These are phyloP conservation scores for Pseudodiploospora longispora DNA, from an alignment of 2,329 filamentous ascomycete genomes.

Conservation along the genomic window DNA sequence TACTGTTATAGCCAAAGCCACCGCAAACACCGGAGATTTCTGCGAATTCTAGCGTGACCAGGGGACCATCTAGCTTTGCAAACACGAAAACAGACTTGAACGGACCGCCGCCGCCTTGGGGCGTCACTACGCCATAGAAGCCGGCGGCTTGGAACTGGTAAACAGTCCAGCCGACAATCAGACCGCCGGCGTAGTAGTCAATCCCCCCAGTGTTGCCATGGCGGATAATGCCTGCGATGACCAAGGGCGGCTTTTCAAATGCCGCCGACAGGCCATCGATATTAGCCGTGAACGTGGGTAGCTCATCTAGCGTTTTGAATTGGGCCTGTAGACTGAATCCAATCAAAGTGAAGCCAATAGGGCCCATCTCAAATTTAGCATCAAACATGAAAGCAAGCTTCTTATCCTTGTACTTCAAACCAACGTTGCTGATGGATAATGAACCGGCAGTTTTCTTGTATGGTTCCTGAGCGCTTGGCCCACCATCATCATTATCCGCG, in stretches of 20 bases:
- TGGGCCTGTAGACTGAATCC: constrained; percentile 24
- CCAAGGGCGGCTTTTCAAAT: constrained; percentile 27
- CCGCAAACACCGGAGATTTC: constrained; percentile 24
- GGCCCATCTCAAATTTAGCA: constrained; percentile 27
- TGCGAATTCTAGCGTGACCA: constrained; percentile 29
- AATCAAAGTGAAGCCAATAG: constrained; percentile 24
- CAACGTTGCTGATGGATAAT: constrained; percentile 26
- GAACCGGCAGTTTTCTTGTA: constrained; percentile 23
- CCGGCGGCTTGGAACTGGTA: constrained; percentile 32
- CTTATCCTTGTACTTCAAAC: constrained; percentile 24
- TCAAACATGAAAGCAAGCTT: constrained; percentile 22
- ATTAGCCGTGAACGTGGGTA: constrained; percentile 9
- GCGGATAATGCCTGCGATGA: constrained; percentile 26
- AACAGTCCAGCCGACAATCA: constrained; percentile 24
- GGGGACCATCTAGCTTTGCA: constrained; percentile 28
- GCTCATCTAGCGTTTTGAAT: constrained; percentile 9
- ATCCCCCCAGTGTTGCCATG: constrained; percentile 16
- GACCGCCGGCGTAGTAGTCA: constrained; percentile 28
- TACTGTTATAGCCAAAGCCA: constrained; percentile 34
- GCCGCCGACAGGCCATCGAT: constrained; percentile 24
- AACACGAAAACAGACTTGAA: constrained; percentile 29
- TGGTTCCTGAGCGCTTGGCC: constrained; percentile 11
- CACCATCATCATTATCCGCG: constrained; percentile 1
- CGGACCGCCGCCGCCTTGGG: constrained; percentile 4
- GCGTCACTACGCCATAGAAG: constrained; percentile 24